Base-by-base conservation (phyloP, 148 eudicot species). In the Heliamphora exappendiculata region DNA sequence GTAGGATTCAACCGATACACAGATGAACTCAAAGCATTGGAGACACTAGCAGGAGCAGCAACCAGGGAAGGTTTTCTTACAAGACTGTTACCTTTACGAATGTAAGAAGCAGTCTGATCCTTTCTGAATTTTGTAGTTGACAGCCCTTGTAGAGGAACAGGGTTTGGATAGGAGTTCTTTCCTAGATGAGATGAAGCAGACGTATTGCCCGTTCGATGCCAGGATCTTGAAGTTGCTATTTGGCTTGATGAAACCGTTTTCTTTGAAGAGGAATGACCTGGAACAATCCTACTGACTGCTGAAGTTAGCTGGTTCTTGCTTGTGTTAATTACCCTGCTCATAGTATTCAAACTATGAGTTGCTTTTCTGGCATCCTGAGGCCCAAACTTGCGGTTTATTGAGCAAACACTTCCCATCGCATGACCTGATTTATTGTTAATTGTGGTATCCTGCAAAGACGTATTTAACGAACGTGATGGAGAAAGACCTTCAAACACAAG, bases 81-180 rank as follows among this genome's bases (percentile, higher is more conserved):
- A 45, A 94, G 88, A 81, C 92, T 89, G 67, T 94, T 92, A 80
- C 98, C 96, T 83, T 87, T 87, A 49, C 98, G 96, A 77, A 94
- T 67, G 77, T 94, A 94, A 80, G 93, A 86, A 72, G 79, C 73
- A 83, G 72, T 82, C 42, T 47, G 89, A 78, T 74, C 84, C 55
- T 83, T 75, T 69, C 72, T 42, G 28, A 69, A 45, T 31, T 70
- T 74, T 54, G 67, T 80, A 62, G 78, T 44, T 34, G 77, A 78
- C 39, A 78, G 82, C 70, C 64, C 81, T 79, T 79, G 86, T 20
- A 54, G 77, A 78, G 84, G 83, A 78, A 78, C 44, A 49, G 77
- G 58, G 54, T 68, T 60, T 45, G 75, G 19, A 76, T 76, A 78
- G 53, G 84, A 79, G 66, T 79, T 84, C 70, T 81, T 86, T 67